Evolutionary conservation across 106 monocot genomes (phyloP), one percentile per base, ranked within the genome.

Genomic region (Alisma plantagoaquatica): DNA sequence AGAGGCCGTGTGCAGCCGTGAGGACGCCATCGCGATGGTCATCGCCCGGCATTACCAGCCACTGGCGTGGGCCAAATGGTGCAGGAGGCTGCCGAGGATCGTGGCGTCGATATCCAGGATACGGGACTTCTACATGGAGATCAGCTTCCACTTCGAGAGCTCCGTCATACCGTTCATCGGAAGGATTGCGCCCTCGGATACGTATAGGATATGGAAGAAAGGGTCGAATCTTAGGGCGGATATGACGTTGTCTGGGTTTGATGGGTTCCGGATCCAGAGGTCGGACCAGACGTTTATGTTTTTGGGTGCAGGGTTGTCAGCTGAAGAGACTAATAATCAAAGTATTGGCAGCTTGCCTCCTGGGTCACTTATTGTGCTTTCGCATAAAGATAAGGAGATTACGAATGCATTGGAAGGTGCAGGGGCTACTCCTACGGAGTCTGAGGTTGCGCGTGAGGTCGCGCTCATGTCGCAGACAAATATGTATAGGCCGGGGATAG

Each of bases 11-110:
- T 98, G 96, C 61, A 75, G 76, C 12, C 64, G 81, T 2, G 89
- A 98, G 68, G 89, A 89, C n/a, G 51, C 73, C 2, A 85, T 85
- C 2, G 77, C 96, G 2, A 76, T 80, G 75, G 70, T 84, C 56
- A 98, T 98, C 15, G 84, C 89, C 2, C 63, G 89, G 24, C 96
- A 98, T 59, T 98, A 89, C 68, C 89, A 98, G 74, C 96, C 89
- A 14, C 70, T 98, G 12, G 89, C 96, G 10, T 89, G 89, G 96
- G 96, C 96, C 29, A 98, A 98, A 65, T 98, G 89, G 96, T 98
- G 96, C 59, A 77, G 96, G 10, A 74, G 96, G 12, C 73, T 98
- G 31, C 96, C 96, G 0, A 74, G 96, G 27, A 79, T 98, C 27
- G 71, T 98, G 33, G 69, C 78, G 9, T 79, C 84, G 29, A 74